phyloP scores from a whole-genome alignment of 139 green algal species.

The Monoraphidium neglectum region DNA sequence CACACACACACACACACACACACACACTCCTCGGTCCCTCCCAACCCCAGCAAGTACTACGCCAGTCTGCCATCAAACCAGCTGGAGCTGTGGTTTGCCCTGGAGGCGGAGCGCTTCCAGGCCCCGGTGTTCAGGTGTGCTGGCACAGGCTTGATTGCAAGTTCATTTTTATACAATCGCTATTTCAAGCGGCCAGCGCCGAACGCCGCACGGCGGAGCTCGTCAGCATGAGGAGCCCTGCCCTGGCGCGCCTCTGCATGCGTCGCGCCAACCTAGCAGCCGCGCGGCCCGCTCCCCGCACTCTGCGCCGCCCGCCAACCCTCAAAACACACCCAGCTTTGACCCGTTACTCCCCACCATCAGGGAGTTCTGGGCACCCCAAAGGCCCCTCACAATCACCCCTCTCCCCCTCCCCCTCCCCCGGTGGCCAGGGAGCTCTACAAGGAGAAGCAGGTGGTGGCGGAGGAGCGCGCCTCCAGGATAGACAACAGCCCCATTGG shows the following conservation, averaged over 20 bases:
- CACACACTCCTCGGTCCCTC: background rate
- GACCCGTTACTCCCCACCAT: too few species aligned
- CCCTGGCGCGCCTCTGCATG: too few species aligned
- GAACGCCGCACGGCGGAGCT: background rate
- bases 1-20: background rate
- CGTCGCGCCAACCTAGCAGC: too few species aligned
- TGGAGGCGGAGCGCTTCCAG: slow-evolving; percentile 86
- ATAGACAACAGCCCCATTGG: slow-evolving; percentile 71
- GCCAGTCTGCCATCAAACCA: slow-evolving; percentile 69
- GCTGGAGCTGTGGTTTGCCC: slow-evolving; percentile 90
- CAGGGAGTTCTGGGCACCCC: too few species aligned
- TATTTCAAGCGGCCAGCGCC: background rate
- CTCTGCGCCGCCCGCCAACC: too few species aligned
- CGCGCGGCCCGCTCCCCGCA: too few species aligned
- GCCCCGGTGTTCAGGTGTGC: slow-evolving; percentile 24
- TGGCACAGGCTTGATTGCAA: background rate
- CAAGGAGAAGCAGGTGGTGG: slow-evolving; percentile 85
- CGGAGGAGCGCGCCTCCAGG: slow-evolving; percentile 79
- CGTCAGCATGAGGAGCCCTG: background rate
- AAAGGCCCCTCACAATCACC: background rate
- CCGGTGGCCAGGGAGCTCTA: slow-evolving; percentile 71
- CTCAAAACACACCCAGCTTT: too few species aligned
- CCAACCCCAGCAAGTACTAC: slow-evolving; percentile 43
- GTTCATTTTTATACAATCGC: background rate
- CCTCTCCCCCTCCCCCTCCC: background rate